Conservation (phyloP, 2,329 filamentous ascomycete genomes). For the Cadophora sp. region DNA sequence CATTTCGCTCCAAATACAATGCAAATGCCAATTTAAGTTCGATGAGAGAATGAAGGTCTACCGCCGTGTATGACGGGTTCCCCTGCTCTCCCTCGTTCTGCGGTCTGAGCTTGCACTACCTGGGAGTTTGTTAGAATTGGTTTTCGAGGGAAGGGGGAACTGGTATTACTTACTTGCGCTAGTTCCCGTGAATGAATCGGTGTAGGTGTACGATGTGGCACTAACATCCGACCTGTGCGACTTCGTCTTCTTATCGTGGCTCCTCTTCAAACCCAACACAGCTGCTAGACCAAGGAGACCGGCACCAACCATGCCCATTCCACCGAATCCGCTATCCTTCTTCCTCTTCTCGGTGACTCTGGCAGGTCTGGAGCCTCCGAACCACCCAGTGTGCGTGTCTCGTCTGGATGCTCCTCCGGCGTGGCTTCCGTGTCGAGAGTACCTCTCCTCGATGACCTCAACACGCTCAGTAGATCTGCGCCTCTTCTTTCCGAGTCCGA, state of each 20-base stretch:
- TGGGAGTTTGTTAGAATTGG: slow-evolving; percentile 34
- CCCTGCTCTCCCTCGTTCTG: slow-evolving; percentile 39
- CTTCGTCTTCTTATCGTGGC: slow-evolving; percentile 36
- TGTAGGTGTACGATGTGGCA: slow-evolving; percentile 44
- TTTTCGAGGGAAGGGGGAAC: background rate
- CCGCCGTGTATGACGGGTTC: slow-evolving; percentile 24
- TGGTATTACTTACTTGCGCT: slow-evolving; percentile 43
- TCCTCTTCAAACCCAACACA: slow-evolving; percentile 45
- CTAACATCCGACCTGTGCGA: slow-evolving; percentile 39
- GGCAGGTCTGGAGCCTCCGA: slow-evolving; percentile 56
- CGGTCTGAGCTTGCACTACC: slow-evolving; percentile 44
- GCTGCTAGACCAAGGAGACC: slow-evolving; percentile 41
- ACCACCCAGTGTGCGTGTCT: slow-evolving; percentile 58
- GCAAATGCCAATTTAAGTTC: slow-evolving; percentile 4
- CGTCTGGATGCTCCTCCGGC: slow-evolving; percentile 36
- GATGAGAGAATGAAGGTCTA: background rate
- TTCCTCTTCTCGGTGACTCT: slow-evolving; percentile 54
- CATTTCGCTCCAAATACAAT: slow-evolving; percentile 19
- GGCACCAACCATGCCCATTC: slow-evolving; percentile 56
- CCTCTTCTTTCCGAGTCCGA: slow-evolving; percentile 64
- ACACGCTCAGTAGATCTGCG: slow-evolving; percentile 55
- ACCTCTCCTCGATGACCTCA: slow-evolving; percentile 69
- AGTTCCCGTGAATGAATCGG: slow-evolving; percentile 45
- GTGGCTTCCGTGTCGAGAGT: slow-evolving; percentile 56
- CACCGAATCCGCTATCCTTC: slow-evolving; percentile 59